Conservation (phyloP, 805 yeast species). For the Wickerhamiella shivajii region DNA sequence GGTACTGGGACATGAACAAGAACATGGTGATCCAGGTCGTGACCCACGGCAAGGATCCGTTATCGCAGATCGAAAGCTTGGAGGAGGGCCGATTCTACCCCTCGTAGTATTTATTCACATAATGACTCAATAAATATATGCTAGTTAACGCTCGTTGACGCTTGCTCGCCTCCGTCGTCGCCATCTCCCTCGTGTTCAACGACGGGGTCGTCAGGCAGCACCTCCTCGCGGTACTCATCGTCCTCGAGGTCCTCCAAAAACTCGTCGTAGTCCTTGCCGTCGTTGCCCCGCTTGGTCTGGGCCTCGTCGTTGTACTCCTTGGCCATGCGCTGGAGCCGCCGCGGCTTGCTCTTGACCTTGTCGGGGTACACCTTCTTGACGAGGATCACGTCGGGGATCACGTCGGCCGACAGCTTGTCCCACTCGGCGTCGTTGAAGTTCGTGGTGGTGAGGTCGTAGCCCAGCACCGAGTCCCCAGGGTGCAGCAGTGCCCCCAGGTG, state of each 20-base stretch:
- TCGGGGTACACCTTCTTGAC: constrained; percentile 85
- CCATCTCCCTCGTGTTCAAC: not conserved
- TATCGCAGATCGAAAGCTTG: constrained; percentile 18
- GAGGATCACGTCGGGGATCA: constrained; percentile 60
- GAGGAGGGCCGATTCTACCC: constrained; percentile 24
- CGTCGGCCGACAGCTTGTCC: constrained; percentile 28
- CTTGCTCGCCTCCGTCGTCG: too few species aligned
- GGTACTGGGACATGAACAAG: constrained; percentile 26
- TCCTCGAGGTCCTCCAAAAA: constrained; percentile 88
- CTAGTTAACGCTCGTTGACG: too few species aligned
- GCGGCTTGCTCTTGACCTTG: constrained; percentile 61
- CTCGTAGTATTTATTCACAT: too few species aligned
- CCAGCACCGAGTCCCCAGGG: constrained; percentile 92
- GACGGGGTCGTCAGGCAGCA: constrained; percentile 18
- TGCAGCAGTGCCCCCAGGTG: constrained; percentile 91
- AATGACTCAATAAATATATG: too few species aligned
- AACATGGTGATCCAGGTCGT: constrained; percentile 14
- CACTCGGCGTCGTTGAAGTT: constrained; percentile 47
- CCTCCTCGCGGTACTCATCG: constrained; percentile 72
- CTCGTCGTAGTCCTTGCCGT: constrained; percentile 57
- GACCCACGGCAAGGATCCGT: constrained; percentile 11
- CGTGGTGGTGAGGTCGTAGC: constrained; percentile 72
- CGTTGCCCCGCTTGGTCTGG: constrained; percentile 72
- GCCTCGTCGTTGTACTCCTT: constrained; percentile 78
- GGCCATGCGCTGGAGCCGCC: constrained; percentile 97